Conservation (phyloP, 495 filamentous ascomycete species). For the Hypoxylon intermedium region DNA sequence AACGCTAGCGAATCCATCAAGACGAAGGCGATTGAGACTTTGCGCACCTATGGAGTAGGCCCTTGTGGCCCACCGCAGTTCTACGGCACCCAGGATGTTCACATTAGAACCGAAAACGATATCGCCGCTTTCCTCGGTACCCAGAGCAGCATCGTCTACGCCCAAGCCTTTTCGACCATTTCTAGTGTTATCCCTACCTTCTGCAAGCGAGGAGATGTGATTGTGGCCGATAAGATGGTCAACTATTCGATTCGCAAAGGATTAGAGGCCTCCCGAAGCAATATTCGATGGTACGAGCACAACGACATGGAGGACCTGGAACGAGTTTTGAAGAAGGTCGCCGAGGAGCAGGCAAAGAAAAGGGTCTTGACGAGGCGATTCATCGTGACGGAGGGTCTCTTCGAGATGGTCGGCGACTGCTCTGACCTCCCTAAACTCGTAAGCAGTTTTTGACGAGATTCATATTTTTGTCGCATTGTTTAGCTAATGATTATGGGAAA, state of each 20-base stretch:
- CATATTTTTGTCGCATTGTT: background rate
- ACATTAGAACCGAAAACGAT: conserved; percentile 95
- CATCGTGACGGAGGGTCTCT: conserved; percentile 94
- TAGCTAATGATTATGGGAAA: conserved; percentile 21
- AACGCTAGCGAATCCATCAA: conserved; percentile 89
- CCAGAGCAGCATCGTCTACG: conserved; percentile 88
- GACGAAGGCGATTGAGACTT: conserved; percentile 89
- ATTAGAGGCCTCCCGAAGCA: conserved; percentile 89
- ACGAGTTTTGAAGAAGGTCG: conserved; percentile 81
- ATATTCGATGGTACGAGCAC: conserved; percentile 92
- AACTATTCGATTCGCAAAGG: conserved; percentile 95
- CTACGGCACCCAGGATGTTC: conserved; percentile 98
- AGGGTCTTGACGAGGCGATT: conserved; percentile 93
- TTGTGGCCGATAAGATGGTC: conserved; percentile 94
- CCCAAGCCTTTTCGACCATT: conserved; percentile 94
- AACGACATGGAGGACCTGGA: conserved; percentile 95
- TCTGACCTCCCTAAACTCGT: conserved; percentile 84
- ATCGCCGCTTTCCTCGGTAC: conserved; percentile 88
- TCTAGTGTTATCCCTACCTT: conserved; percentile 94
- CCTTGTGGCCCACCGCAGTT: conserved; percentile 96
- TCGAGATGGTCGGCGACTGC: conserved; percentile 89
- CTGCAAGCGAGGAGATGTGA: conserved; percentile 95
- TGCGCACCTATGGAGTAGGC: conserved; percentile 94
- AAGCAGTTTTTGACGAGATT: conserved; percentile 39
- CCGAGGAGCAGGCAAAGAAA: conserved; percentile 78